Evolutionary conservation across 1,284 basidiomycete genomes (phyloP).

Genomic region (Lentinula novae-zelandiae): DNA sequence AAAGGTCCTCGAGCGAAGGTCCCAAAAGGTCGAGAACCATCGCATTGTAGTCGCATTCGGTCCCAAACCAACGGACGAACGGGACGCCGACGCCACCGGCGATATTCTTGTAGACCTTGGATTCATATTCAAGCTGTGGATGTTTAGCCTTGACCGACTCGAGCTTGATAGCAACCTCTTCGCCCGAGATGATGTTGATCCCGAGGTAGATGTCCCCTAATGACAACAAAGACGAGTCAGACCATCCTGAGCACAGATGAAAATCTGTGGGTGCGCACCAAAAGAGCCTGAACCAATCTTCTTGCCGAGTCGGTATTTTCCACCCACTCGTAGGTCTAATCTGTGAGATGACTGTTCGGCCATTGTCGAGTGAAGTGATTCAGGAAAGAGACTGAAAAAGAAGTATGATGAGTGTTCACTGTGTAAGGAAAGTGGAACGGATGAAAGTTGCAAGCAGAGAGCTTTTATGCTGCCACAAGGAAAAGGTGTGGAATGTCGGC

Average conservation of each 20-base stretch:
- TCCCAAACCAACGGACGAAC: conserved; percentile 97
- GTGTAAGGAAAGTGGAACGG: background rate
- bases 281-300: conserved; percentile 99
- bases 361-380: conserved; percentile 35
- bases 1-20: conserved; percentile 96
- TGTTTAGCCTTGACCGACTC: conserved; percentile 99
- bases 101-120: conserved; percentile 95
- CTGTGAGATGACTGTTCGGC: conserved; percentile 67
- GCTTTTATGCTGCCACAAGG: conserved; percentile 9
- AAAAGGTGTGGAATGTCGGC: conserved; percentile 6
- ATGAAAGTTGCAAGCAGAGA: background rate
- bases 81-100: conserved; percentile 98
- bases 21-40: conserved; percentile 99
- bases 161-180: conserved; percentile 99
- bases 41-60: conserved; percentile 99
- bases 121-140: conserved; percentile 99
- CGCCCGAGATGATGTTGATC: conserved; percentile 99
- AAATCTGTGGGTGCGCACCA: conserved; percentile 50
- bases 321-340: conserved; percentile 94
- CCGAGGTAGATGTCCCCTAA: conserved; percentile 96
- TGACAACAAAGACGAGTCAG: conserved; percentile 1
- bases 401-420: background rate
- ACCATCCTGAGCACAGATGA: conserved; percentile 9
- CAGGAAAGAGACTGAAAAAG: conserved; percentile 6
- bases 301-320: conserved; percentile 98